These are phyloP conservation scores for Metschnikowia matae DNA, from an alignment of 805 yeast species.

Conservation along the genomic window DNA sequence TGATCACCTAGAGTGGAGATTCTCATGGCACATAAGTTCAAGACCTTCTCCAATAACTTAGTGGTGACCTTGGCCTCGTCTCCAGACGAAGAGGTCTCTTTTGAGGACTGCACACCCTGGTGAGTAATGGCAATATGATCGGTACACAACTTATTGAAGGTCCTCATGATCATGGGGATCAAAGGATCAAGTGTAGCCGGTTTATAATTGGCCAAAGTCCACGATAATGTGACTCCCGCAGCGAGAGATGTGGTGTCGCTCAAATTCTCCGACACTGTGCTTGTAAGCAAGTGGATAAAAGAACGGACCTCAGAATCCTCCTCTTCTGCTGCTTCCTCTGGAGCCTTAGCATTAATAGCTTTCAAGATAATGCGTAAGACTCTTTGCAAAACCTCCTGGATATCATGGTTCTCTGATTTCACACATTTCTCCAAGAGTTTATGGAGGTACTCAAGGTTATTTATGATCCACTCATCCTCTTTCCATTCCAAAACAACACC, in stretches of 20 bases:
- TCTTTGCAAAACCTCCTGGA: conserved; percentile 78
- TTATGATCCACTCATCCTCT: conserved; percentile 70
- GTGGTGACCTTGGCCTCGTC: conserved; percentile 80
- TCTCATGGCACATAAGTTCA: conserved; percentile 74
- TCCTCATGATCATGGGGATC: conserved; percentile 74
- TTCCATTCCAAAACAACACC: conserved; percentile 80
- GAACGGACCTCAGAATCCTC: conserved; percentile 59
- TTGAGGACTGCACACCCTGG: conserved; percentile 34
- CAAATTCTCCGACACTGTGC: conserved; percentile 77
- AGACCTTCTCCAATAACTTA: conserved; percentile 65
- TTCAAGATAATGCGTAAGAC: conserved; percentile 65
- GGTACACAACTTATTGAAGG: conserved; percentile 83
- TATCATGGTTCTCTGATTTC: conserved; percentile 77
- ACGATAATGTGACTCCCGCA: conserved; percentile 79
- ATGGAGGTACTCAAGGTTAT: conserved; percentile 65
- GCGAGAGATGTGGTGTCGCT: conserved; percentile 71
- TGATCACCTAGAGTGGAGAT: conserved; percentile 90
- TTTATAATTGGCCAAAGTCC: conserved; percentile 72
- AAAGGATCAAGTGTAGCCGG: conserved; percentile 74
- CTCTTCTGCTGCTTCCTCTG: conserved; percentile 40
- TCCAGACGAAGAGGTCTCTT: conserved; percentile 41
- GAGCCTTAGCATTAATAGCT: conserved; percentile 52
- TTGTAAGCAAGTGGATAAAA: conserved; percentile 57
- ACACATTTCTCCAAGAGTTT: conserved; percentile 75
- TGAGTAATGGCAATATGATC: conserved; percentile 74